Conservation (phyloP, 805 yeast genomes). For the Yarrowia phangngaensis region DNA sequence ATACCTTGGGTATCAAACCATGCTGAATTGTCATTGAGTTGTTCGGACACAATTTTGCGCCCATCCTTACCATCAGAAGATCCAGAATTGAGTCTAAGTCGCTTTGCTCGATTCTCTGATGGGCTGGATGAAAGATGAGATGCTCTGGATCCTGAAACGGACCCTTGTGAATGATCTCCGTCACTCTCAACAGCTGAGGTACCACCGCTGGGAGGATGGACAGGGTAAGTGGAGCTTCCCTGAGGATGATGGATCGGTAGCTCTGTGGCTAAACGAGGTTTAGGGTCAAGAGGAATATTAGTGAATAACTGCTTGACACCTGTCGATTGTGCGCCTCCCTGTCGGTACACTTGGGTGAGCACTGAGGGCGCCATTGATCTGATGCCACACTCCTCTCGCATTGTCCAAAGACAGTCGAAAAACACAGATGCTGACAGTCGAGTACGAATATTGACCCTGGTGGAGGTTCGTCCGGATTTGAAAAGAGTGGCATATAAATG, state of each 20-base stretch:
- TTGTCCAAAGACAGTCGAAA: slow-evolving; percentile 81
- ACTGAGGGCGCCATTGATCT: slow-evolving; percentile 40
- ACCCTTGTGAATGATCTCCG: slow-evolving; percentile 1
- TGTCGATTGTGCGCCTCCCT: slow-evolving; percentile 9
- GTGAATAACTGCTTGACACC: slow-evolving; percentile 16
- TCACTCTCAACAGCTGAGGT: slow-evolving; percentile 9
- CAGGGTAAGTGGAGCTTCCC: neutral
- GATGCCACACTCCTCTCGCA: slow-evolving; percentile 87
- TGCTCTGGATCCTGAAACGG: slow-evolving; percentile 1
- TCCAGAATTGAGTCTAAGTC: slow-evolving; percentile 7
- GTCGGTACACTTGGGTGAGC: slow-evolving; percentile 31
- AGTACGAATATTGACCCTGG: slow-evolving; percentile 52
- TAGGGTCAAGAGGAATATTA: slow-evolving; percentile 24
- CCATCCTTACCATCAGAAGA: slow-evolving; percentile 9
- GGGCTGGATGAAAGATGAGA: slow-evolving; percentile 5
- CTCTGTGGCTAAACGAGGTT: slow-evolving; percentile 16
- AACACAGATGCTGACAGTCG: slow-evolving; percentile 91
- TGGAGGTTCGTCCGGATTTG: slow-evolving; percentile 26
- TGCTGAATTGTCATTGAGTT: slow-evolving; percentile 8
- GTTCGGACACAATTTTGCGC: neutral
- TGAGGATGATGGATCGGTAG: slow-evolving; percentile 20
- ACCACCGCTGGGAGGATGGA: slow-evolving; percentile 2
- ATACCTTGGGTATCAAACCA: slow-evolving; percentile 24
- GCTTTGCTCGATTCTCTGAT: slow-evolving; percentile 13
- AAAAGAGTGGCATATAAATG: slow-evolving; percentile 68